These are phyloP conservation scores for Phyllosticta paracitricarpa DNA, from an alignment of 2,329 filamentous ascomycete species.

Conservation along the genomic window DNA sequence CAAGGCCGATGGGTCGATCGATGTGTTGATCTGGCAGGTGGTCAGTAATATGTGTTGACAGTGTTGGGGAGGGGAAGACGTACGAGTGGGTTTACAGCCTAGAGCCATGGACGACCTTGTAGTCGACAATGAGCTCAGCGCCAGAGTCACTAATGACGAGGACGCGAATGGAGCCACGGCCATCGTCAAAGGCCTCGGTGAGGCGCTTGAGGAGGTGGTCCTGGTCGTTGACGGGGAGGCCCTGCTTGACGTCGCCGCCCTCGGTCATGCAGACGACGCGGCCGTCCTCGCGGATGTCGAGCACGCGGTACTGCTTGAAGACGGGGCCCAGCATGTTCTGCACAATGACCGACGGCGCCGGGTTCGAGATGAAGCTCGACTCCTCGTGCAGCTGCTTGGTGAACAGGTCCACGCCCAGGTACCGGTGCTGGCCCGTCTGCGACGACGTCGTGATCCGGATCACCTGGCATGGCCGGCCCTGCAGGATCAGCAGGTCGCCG, in stretches of 20 bases:
- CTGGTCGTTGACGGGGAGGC: conserved; percentile 87
- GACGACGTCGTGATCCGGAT: conserved; percentile 98
- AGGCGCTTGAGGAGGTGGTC: conserved; percentile 78
- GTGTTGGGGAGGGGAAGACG: conserved; percentile 11
- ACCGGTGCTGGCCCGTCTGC: conserved; percentile 98
- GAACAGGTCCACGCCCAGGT: conserved; percentile 99
- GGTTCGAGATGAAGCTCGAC: conserved; percentile 96
- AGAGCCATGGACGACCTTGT: conserved; percentile 89
- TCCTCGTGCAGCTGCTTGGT: conserved; percentile 99
- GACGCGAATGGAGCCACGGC: conserved; percentile 86
- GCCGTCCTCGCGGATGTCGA: conserved; percentile 83
- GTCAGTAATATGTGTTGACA: background rate
- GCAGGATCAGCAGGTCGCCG: conserved; percentile 95
- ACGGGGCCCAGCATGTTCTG: conserved; percentile 99
- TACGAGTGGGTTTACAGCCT: conserved; percentile 41
- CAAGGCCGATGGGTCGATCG: background rate
- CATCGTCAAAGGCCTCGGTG: conserved; percentile 73
- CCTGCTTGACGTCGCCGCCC: conserved; percentile 96
- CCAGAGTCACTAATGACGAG: conserved; percentile 91
- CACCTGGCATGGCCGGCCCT: conserved; percentile 98
- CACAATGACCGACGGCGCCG: conserved; percentile 88
- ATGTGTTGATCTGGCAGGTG: background rate
- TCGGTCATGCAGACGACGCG: conserved; percentile 94
- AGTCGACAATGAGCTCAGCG: conserved; percentile 92
- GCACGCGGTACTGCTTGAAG: conserved; percentile 99